Conservation (phyloP, 768 basidiomycete species). For the Cystofilobasidium macerans region DNA sequence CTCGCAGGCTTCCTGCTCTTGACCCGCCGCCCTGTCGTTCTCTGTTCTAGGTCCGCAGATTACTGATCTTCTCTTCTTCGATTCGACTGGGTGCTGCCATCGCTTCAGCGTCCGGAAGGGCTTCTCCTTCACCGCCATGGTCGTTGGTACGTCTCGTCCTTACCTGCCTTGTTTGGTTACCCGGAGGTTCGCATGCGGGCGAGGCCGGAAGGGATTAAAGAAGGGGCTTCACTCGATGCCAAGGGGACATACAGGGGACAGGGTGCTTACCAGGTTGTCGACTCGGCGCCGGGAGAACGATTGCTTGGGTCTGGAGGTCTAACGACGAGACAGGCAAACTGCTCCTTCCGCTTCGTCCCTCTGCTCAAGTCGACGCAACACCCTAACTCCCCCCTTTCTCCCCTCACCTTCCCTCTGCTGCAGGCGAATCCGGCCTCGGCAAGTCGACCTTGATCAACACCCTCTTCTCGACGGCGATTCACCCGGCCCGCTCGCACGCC, state of each 20-base stretch:
- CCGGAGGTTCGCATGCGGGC: too few relatives aligned
- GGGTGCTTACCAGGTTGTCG: too few relatives aligned
- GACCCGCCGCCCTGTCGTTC: too few relatives aligned
- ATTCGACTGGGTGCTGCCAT: neutral
- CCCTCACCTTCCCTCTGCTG: neutral
- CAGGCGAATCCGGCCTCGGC: conserved; percentile 94
- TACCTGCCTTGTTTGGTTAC: too few relatives aligned
- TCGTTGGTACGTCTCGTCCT: conserved; percentile 65
- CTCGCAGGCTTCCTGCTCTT: too few relatives aligned
- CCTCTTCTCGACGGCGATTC: conserved; percentile 91
- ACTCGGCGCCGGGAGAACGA: too few relatives aligned
- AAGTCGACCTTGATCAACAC: conserved; percentile 99
- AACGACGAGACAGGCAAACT: conserved; percentile 27
- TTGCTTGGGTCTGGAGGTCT: neutral
- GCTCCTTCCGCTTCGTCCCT: conserved; percentile 31
- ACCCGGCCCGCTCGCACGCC: conserved; percentile 59
- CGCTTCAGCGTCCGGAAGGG: conserved; percentile 36
- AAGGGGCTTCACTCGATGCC: too few relatives aligned
- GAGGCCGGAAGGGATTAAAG: too few relatives aligned
- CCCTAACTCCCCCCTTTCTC: neutral
- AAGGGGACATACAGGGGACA: too few relatives aligned
- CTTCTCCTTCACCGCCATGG: conserved; percentile 98
- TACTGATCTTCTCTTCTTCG: neutral
- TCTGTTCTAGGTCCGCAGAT: too few relatives aligned
- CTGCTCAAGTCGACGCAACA: conserved; percentile 7